Evolutionary conservation across 345 rosid species (phyloP).

Genomic region (Eucalyptus dawsonii): DNA sequence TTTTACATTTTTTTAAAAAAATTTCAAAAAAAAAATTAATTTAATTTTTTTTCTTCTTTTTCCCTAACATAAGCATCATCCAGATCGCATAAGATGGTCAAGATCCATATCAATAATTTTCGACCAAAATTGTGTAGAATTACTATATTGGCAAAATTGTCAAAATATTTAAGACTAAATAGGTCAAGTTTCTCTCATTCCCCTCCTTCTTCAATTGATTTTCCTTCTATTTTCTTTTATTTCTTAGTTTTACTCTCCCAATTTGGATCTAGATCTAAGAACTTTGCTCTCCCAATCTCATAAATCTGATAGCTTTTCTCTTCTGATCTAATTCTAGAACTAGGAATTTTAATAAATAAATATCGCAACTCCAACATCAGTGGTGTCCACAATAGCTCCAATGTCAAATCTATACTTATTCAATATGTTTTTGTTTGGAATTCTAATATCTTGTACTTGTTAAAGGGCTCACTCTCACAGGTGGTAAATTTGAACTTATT

Average conservation of each 20-base stretch:
- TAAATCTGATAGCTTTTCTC: background rate
- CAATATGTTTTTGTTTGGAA: background rate
- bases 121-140: fast-evolving
- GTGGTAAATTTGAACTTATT: background rate
- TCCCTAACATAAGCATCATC: too few relatives aligned
- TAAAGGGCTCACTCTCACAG: background rate
- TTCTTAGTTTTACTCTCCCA: background rate
- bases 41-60: fast-evolving
- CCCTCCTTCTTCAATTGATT: background rate
- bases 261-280: background rate
- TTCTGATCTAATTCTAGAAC: background rate
- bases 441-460: too few relatives aligned
- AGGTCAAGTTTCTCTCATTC: background rate
- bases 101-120: fast-evolving
- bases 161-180: background rate
- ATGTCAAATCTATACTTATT: background rate
- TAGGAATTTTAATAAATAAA: background rate
- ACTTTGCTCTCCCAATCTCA: background rate
- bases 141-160: background rate
- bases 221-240: background rate
- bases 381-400: fast-evolving
- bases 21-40: background rate
- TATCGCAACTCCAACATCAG: fast-evolving
- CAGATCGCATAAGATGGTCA: fast-evolving
- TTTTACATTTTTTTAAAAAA: background rate